Evolutionary conservation across 164 flowering plant species (phyloP), one percentile per base, ranked within the genome.

Genomic region (Warburgia ugandensis): DNA sequence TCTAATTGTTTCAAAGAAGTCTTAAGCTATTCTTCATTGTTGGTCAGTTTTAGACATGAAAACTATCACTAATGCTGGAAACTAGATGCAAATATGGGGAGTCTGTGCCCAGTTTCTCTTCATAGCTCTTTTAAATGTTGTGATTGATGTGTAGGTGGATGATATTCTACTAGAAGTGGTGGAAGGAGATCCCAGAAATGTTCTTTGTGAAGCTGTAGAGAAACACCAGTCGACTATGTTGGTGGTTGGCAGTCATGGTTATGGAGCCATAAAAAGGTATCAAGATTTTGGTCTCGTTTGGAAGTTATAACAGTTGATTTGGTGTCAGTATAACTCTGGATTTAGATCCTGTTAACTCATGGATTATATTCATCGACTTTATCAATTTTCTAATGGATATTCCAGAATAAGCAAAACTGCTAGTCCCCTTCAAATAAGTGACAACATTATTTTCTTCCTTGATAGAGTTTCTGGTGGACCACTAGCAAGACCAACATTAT

Each of bases 221-320:
- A 75, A 55, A 46, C 65, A 69, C 64, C 80, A 69, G 19, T 84
- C 84, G 0, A 56, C 74, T n/a, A 51, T 78, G 5, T 52, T 83
- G 48, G 78, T 74, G 26, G 61, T 83, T 19, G 86, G 91, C 1
- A 83, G 84, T 52, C 91, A 76, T 67, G 86, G 86, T 21, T 76
- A 80, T 58, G 91, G 86, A 40, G 73, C 74, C 49, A 52, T 80
- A 0, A 83, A 80, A 55, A 76, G 86, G 90, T 83, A 66, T 3
- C 19, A 4, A 37, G 5, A 37, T 10, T 37, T 14, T 20, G 5
- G 41, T n/a, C n/a, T n/a, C n/a, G n/a, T n/a, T n/a, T n/a, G n/a
- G n/a, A n/a, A n/a, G n/a, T n/a, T n/a, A n/a, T n/a, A n/a, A n/a
- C n/a, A n/a, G n/a, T n/a, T n/a, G n/a, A n/a, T n/a, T n/a, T n/a